phyloP scores from a whole-genome alignment of 345 rosid species.

The Eucalyptus guilfoylei region DNA sequence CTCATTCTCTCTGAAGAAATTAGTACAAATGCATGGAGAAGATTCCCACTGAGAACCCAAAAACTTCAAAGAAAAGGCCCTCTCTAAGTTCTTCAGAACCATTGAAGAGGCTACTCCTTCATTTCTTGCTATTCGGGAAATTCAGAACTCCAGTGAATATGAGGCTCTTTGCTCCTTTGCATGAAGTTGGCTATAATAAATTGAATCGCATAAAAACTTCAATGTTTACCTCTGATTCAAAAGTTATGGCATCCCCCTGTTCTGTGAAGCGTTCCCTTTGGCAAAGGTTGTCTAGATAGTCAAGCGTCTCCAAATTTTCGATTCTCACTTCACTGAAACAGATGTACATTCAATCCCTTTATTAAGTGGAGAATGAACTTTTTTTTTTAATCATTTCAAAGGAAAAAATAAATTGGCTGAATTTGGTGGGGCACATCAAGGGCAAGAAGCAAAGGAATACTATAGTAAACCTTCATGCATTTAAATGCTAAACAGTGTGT shows the following conservation, averaged over 20 bases:
- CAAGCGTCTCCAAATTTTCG: conserved; percentile 89
- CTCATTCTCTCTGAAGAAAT: neutral
- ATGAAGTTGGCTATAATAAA: neutral
- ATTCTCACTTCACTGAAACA: conserved; percentile 77
- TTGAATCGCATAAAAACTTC: neutral
- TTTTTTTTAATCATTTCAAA: neutral
- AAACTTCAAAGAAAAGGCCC: neutral
- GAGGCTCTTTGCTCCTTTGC: neutral
- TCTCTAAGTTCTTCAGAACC: neutral
- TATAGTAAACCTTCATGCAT: neutral
- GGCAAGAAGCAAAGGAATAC: neutral
- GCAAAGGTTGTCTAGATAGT: conserved; percentile 78
- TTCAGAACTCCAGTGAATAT: neutral
- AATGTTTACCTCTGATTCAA: conserved; percentile 75
- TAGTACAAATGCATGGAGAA: neutral
- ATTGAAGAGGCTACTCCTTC: neutral
- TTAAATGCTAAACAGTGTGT: neutral
- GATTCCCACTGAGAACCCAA: neutral
- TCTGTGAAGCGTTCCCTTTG: conserved; percentile 76
- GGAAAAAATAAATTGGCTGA: neutral
- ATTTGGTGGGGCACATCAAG: neutral
- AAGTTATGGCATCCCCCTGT: conserved; percentile 83
- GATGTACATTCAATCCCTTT: neutral
- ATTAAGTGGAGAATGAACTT: neutral
- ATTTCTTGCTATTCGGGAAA: neutral